Evolutionary conservation across 73 alveolate species (phyloP), one percentile per base, ranked within the genome.

Genomic region (Symbiodinium natans): DNA sequence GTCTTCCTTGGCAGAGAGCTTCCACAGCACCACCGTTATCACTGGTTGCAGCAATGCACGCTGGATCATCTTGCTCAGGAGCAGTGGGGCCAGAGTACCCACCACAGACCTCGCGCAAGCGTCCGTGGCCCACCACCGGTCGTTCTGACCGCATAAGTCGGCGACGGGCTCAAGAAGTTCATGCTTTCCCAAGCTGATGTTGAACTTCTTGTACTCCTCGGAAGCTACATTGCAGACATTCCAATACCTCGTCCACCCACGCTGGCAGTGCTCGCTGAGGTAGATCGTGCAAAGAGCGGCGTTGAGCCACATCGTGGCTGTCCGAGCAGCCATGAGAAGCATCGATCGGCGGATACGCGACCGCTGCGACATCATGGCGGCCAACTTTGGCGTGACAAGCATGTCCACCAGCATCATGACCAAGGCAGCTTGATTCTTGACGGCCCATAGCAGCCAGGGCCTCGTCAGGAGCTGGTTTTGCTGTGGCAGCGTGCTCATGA

Each of bases 251-350:
- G 93, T 46, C 93, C 93, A 84, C 7, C 93, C 93, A 19, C 43
- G 42, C 93, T 46, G 42, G 93, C 93, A 84, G 25, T 84, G 93
- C 11, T 54, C 43, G 52, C 39, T 84, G 52, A 84, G 41, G 23
- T 31, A 42, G 40, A 84, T 2, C 3, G 93, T 46, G 80, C 75
- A 27, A 34, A 84, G 80, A 41, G 33, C 42, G 23, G 80, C 93
- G 33, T 36, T 43, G 4, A 84, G 71, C 93, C 93, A 84, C 93
- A 84, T 84, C 36, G 93, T 84, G 33, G 74, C 93, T 29, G 48
- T 46, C 3, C 93, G 77, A 27, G 93, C 93, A 31, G 93, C 93
- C 93, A 84, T 84, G 80, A 84, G 1, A 41, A 84, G n/a, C 93
- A 84, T 43, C 31, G 93, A 84, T 48, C 93, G 41, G 29, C 93